Evolutionary conservation across 2,329 filamentous ascomycete species (phyloP).

Genomic region (Macrophomina pseudophaseolina): DNA sequence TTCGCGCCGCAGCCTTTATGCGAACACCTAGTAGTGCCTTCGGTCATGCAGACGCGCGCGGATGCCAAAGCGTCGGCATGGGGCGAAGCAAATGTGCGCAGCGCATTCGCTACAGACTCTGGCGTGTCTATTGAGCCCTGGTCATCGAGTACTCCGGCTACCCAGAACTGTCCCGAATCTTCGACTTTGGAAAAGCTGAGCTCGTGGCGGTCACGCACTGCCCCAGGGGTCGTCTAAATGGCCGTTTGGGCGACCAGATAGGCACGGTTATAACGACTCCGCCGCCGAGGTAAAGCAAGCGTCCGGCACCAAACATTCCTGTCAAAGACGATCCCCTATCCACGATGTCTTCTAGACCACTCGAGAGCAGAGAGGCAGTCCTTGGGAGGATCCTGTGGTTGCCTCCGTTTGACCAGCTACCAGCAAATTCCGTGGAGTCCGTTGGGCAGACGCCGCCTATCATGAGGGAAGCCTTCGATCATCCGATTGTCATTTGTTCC

Average conservation of each 20-base stretch:
- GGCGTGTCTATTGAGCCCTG: not conserved
- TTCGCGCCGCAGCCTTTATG: not conserved
- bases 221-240: not conserved
- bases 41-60: not conserved
- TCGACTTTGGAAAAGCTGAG: not conserved
- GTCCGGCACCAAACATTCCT: not conserved
- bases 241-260: not conserved
- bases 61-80: not conserved
- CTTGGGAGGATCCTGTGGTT: constrained; percentile 20
- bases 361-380: not conserved
- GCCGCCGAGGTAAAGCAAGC: not conserved
- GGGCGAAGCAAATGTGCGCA: not conserved
- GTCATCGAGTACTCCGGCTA: not conserved
- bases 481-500: constrained; percentile 42
- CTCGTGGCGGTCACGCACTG: not conserved
- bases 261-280: not conserved
- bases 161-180: not conserved
- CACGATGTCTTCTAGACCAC: not conserved
- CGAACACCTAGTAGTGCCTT: not conserved
- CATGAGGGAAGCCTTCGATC: constrained; percentile 38
- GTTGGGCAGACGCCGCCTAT: constrained; percentile 1
- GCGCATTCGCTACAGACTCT: not conserved
- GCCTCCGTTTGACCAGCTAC: not conserved
- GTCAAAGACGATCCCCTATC: not conserved
- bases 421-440: not conserved